These are phyloP conservation scores for Calonectria hawksworthii DNA, from an alignment of 2,329 filamentous ascomycete genomes.

Conservation along the genomic window DNA sequence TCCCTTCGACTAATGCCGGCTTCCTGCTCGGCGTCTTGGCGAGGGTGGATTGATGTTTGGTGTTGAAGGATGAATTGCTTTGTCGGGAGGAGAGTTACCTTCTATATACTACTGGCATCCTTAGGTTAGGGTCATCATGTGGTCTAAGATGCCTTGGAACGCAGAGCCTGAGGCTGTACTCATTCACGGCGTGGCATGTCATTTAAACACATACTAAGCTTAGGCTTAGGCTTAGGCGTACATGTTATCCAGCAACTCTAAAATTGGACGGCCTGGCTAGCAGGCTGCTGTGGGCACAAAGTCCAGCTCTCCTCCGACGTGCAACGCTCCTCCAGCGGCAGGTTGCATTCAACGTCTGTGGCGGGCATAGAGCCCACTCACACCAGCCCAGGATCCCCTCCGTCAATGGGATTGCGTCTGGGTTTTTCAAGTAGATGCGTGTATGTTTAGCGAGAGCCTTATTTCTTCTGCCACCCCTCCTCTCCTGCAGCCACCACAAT, in stretches of 20 bases:
- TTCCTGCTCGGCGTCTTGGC: background rate
- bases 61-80: background rate
- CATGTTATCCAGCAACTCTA: background rate
- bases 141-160: background rate
- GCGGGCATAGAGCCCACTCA: background rate
- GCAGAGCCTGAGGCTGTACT: background rate
- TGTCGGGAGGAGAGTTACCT: background rate
- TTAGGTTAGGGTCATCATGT: background rate
- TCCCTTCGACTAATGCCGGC: background rate
- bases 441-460: background rate
- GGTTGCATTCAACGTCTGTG: conserved; percentile 3
- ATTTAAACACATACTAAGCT: background rate
- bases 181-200: background rate
- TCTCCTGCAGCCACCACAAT: background rate
- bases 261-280: background rate
- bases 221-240: background rate
- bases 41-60: background rate
- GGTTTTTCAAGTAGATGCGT: background rate
- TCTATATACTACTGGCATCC: background rate
- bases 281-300: background rate
- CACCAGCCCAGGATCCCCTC: background rate
- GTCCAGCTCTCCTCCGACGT: background rate
- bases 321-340: background rate
- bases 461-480: background rate
- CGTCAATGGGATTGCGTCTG: background rate